Conservation (phyloP, 768 basidiomycete genomes). For the Sarcodon sp. region DNA sequence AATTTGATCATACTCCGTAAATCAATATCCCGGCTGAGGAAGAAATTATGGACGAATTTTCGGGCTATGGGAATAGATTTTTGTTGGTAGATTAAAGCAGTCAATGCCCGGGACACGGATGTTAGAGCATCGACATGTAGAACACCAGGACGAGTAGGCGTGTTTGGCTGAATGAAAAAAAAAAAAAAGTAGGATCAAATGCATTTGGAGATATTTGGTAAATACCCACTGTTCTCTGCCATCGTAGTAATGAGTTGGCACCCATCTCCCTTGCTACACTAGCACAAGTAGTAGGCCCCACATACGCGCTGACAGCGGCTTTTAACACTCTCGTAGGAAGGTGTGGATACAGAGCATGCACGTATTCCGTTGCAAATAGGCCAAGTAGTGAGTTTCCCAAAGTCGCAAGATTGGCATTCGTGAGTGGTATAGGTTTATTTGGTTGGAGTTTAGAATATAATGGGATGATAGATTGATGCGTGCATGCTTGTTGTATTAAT, state of each 20-base stretch:
- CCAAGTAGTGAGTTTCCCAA: slow-evolving; percentile 87
- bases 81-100: slow-evolving; percentile 81
- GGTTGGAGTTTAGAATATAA: slow-evolving; percentile 47
- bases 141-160: slow-evolving; percentile 33
- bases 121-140: slow-evolving; percentile 83
- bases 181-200: slow-evolving; percentile 1
- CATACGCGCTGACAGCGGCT: slow-evolving; percentile 85
- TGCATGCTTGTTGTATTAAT: slow-evolving; percentile 61
- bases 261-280: slow-evolving; percentile 82
- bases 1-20: slow-evolving; percentile 71
- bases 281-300: slow-evolving; percentile 75
- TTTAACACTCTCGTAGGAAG: slow-evolving; percentile 87
- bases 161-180: slow-evolving; percentile 25
- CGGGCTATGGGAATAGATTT: slow-evolving; percentile 79
- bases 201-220: not conserved
- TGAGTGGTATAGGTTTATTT: slow-evolving; percentile 34
- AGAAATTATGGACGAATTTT: slow-evolving; percentile 79
- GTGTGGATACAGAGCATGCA: slow-evolving; percentile 74
- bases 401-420: slow-evolving; percentile 64
- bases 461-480: slow-evolving; percentile 56
- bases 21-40: slow-evolving; percentile 80
- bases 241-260: slow-evolving; percentile 62
- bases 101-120: slow-evolving; percentile 75
- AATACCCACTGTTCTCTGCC: slow-evolving; percentile 61
- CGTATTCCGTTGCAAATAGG: slow-evolving; percentile 77